Base-by-base conservation (phyloP, 331 rosid species). In the Stylosanthes scabra region DNA sequence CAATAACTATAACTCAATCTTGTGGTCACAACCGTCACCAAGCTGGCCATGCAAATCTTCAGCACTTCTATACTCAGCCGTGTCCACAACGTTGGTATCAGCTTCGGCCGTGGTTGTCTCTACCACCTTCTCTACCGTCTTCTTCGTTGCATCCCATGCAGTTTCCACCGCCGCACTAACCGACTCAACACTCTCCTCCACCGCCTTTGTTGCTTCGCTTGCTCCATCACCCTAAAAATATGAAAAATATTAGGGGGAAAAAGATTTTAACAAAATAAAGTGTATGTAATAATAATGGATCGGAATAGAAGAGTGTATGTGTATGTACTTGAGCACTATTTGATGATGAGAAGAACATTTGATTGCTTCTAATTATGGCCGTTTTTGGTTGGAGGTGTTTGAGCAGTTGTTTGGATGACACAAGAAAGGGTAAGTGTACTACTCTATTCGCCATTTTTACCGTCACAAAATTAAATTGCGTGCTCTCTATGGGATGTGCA, bases 81-180 rank as follows among this genome's bases (percentile, higher is more conserved):
- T 89, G 77, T 91, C 93, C 41, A 89, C 74, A 63, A 89, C 78
- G 55, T 81, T 84, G 44, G 70, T 83, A 45, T 91, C 83, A 49
- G 93, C 97, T 14, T 79, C 86, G 2, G 89, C 89, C 0, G 80
- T 81, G 2, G 80, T 74, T 3, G 88, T 83, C 63, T 84, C 86
- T 12, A 47, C 42, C 2, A 83, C 70, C 2, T 41, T 73, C 61
- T 70, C 68, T 9, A 74, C 52, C 0, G 56, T 74, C 6, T 83
- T 76, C 41, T 81, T 80, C 15, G 83, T 11, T 12, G 85, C 80
- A 41, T 87, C 90, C 82, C 78, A 89, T 10, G 93, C 88, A 27
- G 59, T 87, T 5, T 87, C 94, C 82, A 5, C 37, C 6, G 37
- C 5, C 37, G 3, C 37, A 31, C 37, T 31, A 31, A 31, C 37